Evolutionary conservation across 305 asterid genomes (phyloP), one percentile per base, ranked within the genome.

Genomic region (Rubia tinctorum): DNA sequence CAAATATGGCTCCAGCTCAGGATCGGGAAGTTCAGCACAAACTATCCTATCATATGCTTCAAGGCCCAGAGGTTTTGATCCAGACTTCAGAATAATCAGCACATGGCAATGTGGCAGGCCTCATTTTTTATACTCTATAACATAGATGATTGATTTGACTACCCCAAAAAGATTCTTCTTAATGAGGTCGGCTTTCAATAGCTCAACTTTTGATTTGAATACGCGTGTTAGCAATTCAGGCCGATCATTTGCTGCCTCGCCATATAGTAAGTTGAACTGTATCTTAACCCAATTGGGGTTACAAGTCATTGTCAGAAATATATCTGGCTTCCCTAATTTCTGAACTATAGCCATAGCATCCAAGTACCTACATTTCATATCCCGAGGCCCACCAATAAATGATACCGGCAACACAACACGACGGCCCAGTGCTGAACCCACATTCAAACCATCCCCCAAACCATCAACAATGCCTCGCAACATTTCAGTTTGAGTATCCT

Each of bases 51-150:
- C 62, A 27, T 25, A 72, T 0, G 61, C 60, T 8, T n/a, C 60
- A 0, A 3, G 10, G 2, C 39, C 63, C 0, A 44, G 10, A 0
- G 34, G 14, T 3, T 72, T 72, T 5, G 11, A 25, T 2, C 34
- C 14, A 6, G 51, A 37, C 2, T 30, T 22, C 2, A 44, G 10
- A 12, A 71, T 39, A 0, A 71, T 5, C 0, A 71, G 14, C 7
- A 71, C 8, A 37, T 58, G 75, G n/a, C 56, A 65, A 56, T 71
- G 68, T 4, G 58, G 75, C 7, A 71, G 6, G 2, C 75, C 68
- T 20, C 75, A 2, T 6, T 62, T 62, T 11, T 62, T 40, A 15
- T 22, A 62, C 9, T 62, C 67, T 1, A 27, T 62, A 8, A 25
- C 67, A 62, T 25, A 12, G 1, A 62, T 8, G 10, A 37, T 8